Evolutionary conservation across 768 basidiomycete species (phyloP).

Genomic region (Roridomyces roridus): DNA sequence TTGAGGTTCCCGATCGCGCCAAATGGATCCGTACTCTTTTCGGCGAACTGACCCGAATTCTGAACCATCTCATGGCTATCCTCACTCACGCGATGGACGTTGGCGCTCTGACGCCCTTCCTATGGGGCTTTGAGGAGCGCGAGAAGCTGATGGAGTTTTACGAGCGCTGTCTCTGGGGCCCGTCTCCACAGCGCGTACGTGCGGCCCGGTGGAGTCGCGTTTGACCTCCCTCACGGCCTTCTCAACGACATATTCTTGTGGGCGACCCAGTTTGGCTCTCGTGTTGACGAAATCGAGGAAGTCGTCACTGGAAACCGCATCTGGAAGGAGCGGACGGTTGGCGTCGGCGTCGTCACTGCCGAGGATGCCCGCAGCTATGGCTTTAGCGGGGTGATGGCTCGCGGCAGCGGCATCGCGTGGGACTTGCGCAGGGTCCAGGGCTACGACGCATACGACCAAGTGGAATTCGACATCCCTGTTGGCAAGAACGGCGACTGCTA

Average conservation of each 20-base stretch:
- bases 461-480: conserved; percentile 97
- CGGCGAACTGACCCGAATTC: conserved; percentile 94
- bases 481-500: conserved; percentile 98
- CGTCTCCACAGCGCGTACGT: conserved; percentile 98
- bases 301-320: conserved; percentile 97
- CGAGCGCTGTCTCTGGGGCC: conserved; percentile 97
- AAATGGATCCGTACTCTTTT: conserved; percentile 98
- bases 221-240: conserved; percentile 97
- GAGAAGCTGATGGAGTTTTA: conserved; percentile 99
- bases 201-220: conserved; percentile 96
- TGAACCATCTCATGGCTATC: conserved; percentile 98
- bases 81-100: conserved; percentile 97
- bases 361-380: conserved; percentile 91
- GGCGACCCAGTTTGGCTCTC: conserved; percentile 91
- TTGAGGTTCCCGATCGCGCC: conserved; percentile 94
- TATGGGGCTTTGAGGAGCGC: conserved; percentile 99
- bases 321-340: conserved; percentile 95
- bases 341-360: conserved; percentile 89
- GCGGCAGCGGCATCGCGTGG: conserved; percentile 94
- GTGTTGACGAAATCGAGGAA: conserved; percentile 97
- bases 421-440: conserved; percentile 91
- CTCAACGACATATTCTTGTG: conserved; percentile 98
- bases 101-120: conserved; percentile 96
- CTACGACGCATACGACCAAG: conserved; percentile 97
- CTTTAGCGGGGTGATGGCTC: conserved; percentile 96